Conservation (phyloP, 176 grass and related monocot species). For the Echinochloa phyllopogon region DNA sequence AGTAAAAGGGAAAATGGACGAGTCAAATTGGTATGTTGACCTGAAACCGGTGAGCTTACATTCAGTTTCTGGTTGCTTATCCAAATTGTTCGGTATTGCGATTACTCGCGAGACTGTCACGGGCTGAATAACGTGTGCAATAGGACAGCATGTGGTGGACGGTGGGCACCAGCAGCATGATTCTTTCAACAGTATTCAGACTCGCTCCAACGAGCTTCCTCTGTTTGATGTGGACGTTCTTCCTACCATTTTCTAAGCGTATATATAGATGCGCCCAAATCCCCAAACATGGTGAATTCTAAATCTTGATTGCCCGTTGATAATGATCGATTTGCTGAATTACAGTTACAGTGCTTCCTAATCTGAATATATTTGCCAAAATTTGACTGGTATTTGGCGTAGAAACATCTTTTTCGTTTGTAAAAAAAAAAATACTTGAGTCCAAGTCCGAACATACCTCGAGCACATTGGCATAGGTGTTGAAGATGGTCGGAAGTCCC, state of each 20-base stretch:
- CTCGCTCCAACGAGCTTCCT: neutral
- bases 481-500: slow-evolving; percentile 67
- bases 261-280: neutral
- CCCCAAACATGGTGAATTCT: neutral
- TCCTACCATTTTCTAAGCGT: neutral
- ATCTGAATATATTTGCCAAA: neutral
- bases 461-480: slow-evolving; percentile 61
- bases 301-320: neutral
- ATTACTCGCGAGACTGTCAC: neutral
- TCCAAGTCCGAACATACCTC: slow-evolving; percentile 44
- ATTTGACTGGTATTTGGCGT: neutral
- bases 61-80: neutral
- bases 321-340: neutral
- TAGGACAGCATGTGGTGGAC: neutral
- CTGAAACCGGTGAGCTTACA: neutral
- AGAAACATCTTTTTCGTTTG: neutral
- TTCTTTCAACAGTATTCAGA: neutral
- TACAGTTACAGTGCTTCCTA: neutral
- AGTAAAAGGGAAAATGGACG: neutral
- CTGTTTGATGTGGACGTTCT: slow-evolving; percentile 15
- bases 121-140: neutral
- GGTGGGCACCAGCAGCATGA: neutral
- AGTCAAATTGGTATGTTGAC: neutral
- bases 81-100: neutral
- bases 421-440: neutral